Base-by-base conservation (phyloP, 805 yeast species). In the Monosporozyma yasuniensis region DNA sequence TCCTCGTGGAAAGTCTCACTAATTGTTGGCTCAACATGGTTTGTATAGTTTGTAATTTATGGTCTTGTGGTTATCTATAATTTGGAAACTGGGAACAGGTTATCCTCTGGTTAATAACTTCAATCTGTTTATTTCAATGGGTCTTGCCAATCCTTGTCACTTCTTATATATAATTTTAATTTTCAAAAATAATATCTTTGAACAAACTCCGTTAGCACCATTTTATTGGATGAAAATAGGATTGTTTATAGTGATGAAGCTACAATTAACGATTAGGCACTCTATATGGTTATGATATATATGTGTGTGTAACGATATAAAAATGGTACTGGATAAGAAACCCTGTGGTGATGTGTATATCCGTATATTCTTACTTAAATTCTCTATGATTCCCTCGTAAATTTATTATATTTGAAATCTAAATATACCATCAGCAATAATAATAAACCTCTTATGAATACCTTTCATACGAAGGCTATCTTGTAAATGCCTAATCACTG, bases 401-500 rank as follows among this genome's bases (percentile, higher is more conserved):
- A n/a, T 49, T 69, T 73, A 14, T 73, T 39, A 39, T 39, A 39
- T 39, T 21, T 19, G 16, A 3, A 23, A 8, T 12, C 47, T 34
- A 12, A 22, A 35, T 66, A 77, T 60, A 0, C 76, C 75, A 45
- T 79, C 81, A 2, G 79, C 68, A 2, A 77, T 61, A 2, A 80
- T 66, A 6, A 78, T 56, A 41, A 79, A 62, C 34, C 71, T 64
- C 57, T 68, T 73, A 47, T 61, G 52, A 14, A 65, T 56, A 37
- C 66, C 69, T 47, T 67, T 68, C 25, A 59, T 56, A 8, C 68
- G 63, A 34, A 71, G 53, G 22, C 71, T 71, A 44, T 70, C 67
- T 50, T 85, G 79, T n/a, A 87, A 71, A 48, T 72, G 75, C 58
- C 82, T 72, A 44, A 91, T 67, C 3, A 89, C 81, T 3, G 91